Base-by-base conservation (phyloP, 1,139 yeast species). In the Neolecta irregularis region DNA sequence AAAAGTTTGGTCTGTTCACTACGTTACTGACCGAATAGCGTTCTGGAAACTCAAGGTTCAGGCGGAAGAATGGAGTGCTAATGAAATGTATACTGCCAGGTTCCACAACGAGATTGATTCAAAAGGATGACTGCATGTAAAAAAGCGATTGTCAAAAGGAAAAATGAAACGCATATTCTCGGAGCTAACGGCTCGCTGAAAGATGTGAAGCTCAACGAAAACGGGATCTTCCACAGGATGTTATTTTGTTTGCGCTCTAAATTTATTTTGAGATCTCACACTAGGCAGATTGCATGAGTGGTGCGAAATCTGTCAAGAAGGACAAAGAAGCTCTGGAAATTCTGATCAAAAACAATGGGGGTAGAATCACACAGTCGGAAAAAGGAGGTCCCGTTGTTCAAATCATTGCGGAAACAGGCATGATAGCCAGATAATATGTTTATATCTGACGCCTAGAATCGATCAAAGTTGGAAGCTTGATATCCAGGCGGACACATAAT, bases 331-430 rank as follows among this genome's bases (percentile, higher is more conserved):
- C 64, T 3, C 40, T 76, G 7, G 54, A 54, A 22, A 44, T 43
- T 1, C 31, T 64, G 2, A 56, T 75, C 0, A 58, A 60, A 30
- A 41, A 41, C 20, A 41, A 55, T 31, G 61, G 61, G 0, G 62
- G 61, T 0, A 23, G 21, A 1, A 36, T 54, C 13, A 30, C 19
- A 3, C 28, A 26, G 18, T 21, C 19, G 3, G 33, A 35, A 2
- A 51, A 48, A 29, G 44, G 51, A 0, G 40, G 38, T 4, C 30
- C 30, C 8, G 42, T 26, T 7, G 21, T 47, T n/a, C 44, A 60
- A 21, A 57, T 56, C 17, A 50, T 78, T 12, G 67, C 77, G 11
- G 75, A 72, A 38, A 62, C 57, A 30, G 39, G 52, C 9, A 64
- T 76, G 0, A n/a, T n/a, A n/a, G n/a, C n/a, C n/a, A n/a, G n/a